Evolutionary conservation across 208 protist genomes (phyloP), one percentile per base, ranked within the genome.

Genomic region (Wallacemonas sp.): DNA sequence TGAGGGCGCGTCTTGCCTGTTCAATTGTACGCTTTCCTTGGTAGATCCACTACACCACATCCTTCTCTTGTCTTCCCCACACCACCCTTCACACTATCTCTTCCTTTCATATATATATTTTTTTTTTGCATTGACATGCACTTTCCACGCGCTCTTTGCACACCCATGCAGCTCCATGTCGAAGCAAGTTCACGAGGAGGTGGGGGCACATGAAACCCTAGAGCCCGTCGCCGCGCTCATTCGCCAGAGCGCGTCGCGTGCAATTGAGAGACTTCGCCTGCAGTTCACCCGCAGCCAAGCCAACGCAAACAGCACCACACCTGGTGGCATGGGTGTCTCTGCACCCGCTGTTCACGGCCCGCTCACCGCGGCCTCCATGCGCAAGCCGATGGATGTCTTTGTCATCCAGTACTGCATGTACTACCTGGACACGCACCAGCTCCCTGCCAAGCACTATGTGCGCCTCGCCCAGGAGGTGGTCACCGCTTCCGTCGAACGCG

Each of bases 321-420:
- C n/a, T n/a, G n/a, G n/a, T n/a, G n/a, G n/a, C n/a, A n/a, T n/a
- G n/a, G n/a, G n/a, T n/a, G n/a, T n/a, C n/a, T n/a, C n/a, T n/a
- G n/a, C n/a, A n/a, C n/a, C n/a, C n/a, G n/a, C n/a, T n/a, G n/a
- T n/a, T n/a, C n/a, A 64, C 1, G 76, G 36, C 1, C 39, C 59
- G 0, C 65, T 63, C 7, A 67, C 67, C 0, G 69, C 72, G 7
- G 49, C 38, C 26, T 70, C 67, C 0, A 70, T 57, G 26, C 28
- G 80, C 45, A 74, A 83, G 48, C 89, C 89, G 14, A 93, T 95
- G 54, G 89, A 95, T 39, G 62, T 81, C 3, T 72, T 95, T 3
- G 78, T 93, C 1, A 82, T 95, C 55, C 81, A 82, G 16, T 95
- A 84, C 67, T 78, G 74, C 41, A 75, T 90, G 76, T 79, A 87